Base-by-base conservation (phyloP, 78 protist genomes). In the Dictyostelium firmibasis region DNA sequence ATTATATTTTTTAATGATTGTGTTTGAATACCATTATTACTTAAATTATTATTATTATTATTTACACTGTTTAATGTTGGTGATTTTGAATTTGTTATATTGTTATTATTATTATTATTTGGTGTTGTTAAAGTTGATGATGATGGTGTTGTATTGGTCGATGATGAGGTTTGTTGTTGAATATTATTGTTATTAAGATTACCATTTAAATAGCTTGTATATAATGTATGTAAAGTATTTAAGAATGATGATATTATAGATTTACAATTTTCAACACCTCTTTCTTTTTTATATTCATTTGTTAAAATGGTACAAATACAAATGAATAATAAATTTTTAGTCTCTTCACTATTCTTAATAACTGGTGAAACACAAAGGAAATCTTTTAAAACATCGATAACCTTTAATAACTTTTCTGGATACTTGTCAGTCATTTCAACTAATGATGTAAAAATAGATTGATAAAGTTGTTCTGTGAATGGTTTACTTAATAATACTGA, bases 211-310 rank as follows among this genome's bases (percentile, higher is more conserved):
- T 89, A 89, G n/a, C 50, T 36, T 14, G 27, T 27, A 35, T 88
- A 88, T 27, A 57, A 84, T 16, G 82, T 47, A 44, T 78, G 85
- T 10, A 89, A 43, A 23, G 67, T 67, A 31, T 81, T 89, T 47
- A 81, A 38, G 18, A 89, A 81, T 11, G 86, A 81, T 5, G 83
- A 10, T 18, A 89, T 74, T 4, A 89, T 75, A 8, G 60, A n/a
- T 13, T 81, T 43, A 25, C 76, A 60, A 23, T 81, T 27, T 38
- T 89, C 94, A 27, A 89, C 43, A 31, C 89, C 89, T n/a, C 77
- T 69, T 47, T 89, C 94, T 25, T 75, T 69, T 31, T 50, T 31
- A 18, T 89, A 84, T 38, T 89, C 85, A 67, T 89, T 89, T 9
- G 57, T 89, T 25, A 89, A 60, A 8, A 89, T 89, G 2, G 29